Evolutionary conservation across 2,329 filamentous ascomycete genomes (phyloP), one percentile per base, ranked within the genome.

Genomic region (Pezicula neosporulosa): DNA sequence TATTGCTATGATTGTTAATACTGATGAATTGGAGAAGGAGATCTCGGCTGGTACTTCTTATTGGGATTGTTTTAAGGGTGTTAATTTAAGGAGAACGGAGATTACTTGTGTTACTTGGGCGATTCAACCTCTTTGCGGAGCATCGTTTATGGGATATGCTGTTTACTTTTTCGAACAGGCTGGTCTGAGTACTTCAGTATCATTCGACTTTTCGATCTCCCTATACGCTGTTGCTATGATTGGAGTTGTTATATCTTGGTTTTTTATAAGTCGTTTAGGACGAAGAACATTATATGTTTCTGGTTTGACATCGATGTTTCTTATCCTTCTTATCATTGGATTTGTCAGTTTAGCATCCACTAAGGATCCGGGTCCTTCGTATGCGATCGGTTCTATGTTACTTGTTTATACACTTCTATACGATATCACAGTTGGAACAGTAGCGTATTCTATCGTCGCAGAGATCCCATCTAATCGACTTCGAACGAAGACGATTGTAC

Each of bases 1-100:
- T 0, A 77, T 96, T 46, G 85, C 89, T 61, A 94, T 96, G 89
- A 96, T 96, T 87, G 83, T 90, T 1, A 89, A 95, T 66, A 96
- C 90, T 0, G 92, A 88, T 0, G 86, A 87, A 0, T 74, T 95
- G 13, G 42, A 46, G 43, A 37, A 18, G 15, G 24, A 7, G 71
- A 71, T 0, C 75, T 70, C 27, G 72, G 68, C 0, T 79, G n/a
- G n/a, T n/a, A n/a, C n/a, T n/a, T n/a, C n/a, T n/a, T n/a, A 77
- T 52, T 13, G 63, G 24, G 76, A 78, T 53, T 77, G 75, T 39
- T 70, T 79, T 56, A 71, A 66, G 42, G 73, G 71, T 0, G 64
- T 69, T 43, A 76, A 75, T 51, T 58, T 71, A 13, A 67, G 74
- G 7, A 71, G 76, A 10, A 78, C 76, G 0, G 76, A 78, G 57